phyloP scores from a whole-genome alignment of 306 rosid genomes.

The Cucumis melo region DNA sequence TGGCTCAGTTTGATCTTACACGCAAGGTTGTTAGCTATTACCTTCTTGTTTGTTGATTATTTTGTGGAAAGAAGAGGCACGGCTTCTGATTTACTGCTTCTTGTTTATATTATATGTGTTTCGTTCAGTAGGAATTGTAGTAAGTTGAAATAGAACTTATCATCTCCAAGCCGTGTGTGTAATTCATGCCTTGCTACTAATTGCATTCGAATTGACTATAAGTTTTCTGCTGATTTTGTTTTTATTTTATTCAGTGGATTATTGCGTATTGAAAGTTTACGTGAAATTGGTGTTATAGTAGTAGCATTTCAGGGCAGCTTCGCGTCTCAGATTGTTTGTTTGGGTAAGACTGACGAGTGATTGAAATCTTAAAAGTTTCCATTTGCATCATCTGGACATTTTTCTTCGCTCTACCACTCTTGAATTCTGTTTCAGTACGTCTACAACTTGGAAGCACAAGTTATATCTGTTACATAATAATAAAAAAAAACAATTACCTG shows the following conservation, averaged over 20 bases:
- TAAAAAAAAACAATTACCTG: neutral
- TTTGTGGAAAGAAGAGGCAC: neutral
- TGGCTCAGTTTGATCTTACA: conserved; percentile 61
- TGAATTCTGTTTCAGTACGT: neutral
- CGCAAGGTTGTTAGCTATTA: conserved; percentile 47
- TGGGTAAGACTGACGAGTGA: neutral
- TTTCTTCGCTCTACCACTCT: neutral
- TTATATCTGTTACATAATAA: neutral
- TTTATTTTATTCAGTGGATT: neutral
- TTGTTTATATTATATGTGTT: neutral
- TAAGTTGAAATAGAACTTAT: neutral
- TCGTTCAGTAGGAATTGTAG: neutral
- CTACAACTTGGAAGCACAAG: neutral
- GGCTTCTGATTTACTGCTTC: neutral
- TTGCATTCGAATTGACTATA: neutral
- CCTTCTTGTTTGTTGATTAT: neutral
- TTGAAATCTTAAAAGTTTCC: neutral
- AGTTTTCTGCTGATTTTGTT: neutral
- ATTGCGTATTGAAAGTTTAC: neutral
- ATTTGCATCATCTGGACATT: neutral
- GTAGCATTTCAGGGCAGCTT: neutral
- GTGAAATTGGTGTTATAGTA: neutral
- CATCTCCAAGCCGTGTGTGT: neutral
- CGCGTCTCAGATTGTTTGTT: neutral
- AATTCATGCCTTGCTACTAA: neutral